Conservation (phyloP, 768 basidiomycete species). For the Hericium rajendrae region DNA sequence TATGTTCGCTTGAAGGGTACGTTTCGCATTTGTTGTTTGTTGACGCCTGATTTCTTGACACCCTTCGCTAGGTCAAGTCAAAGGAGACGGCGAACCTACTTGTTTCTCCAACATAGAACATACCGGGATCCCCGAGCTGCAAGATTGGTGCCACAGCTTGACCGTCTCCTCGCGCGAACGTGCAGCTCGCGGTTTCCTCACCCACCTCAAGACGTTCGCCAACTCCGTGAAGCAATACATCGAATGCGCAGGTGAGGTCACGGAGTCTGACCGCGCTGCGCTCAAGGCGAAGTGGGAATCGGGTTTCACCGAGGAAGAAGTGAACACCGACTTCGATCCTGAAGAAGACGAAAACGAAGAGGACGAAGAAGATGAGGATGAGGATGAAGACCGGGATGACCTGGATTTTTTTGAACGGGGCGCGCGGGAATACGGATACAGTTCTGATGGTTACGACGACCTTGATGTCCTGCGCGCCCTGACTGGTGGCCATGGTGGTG, state of each 20-base stretch:
- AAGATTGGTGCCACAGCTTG: slow-evolving; percentile 47
- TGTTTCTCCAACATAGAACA: slow-evolving; percentile 45
- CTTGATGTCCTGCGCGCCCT: neutral
- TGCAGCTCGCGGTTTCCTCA: slow-evolving; percentile 31
- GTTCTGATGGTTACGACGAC: slow-evolving; percentile 19
- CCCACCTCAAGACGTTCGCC: slow-evolving; percentile 39
- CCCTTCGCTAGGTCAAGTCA: slow-evolving; percentile 36
- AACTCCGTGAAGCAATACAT: slow-evolving; percentile 39
- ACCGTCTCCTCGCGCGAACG: slow-evolving; percentile 45
- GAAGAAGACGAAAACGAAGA: no score
- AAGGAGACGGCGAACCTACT: slow-evolving; percentile 47
- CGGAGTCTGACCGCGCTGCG: slow-evolving; percentile 36
- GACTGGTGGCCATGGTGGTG: neutral
- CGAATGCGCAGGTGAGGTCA: slow-evolving; percentile 42
- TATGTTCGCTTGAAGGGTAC: slow-evolving; percentile 46
- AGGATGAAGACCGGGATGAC: slow-evolving; percentile 4
- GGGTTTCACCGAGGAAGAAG: slow-evolving; percentile 17
- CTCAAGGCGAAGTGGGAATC: slow-evolving; percentile 48
- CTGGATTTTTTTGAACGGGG: neutral
- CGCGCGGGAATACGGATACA: slow-evolving; percentile 15
- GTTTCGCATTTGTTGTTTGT: slow-evolving; percentile 2
- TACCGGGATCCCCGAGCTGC: slow-evolving; percentile 48
- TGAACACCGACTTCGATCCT: slow-evolving; percentile 1
- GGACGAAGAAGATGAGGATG: slow-evolving; percentile 4
- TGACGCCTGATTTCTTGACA: neutral